Evolutionary conservation across 805 yeast species (phyloP), one percentile per base, ranked within the genome.

Genomic region (Candida ulmi): DNA sequence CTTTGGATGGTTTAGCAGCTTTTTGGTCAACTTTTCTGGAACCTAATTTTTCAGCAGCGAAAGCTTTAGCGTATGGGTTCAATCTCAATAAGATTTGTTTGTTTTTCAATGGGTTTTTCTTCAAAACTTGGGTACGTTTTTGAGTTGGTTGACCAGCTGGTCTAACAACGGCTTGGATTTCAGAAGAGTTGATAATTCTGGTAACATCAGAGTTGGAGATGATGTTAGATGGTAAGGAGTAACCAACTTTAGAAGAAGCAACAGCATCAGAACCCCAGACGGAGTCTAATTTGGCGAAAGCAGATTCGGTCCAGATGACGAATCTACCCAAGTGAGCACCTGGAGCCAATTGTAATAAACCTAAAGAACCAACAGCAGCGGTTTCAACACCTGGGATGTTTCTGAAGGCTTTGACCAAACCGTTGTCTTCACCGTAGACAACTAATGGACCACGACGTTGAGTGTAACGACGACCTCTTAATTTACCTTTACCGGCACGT

Each of bases 301-400:
- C 99, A 69, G 88, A 76, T 79, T 90, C 96, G 67, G 99, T 90
- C 99, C 99, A 93, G 88, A 93, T 88, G 66, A 93, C 84, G 66
- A 93, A 93, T 83, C 99, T 90, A 79, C 99, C 99, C 65, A 93
- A 78, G 81, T 93, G 99, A 68, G 98, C 95, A 84, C 99, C 99
- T 73, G 99, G 99, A 63, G 99, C 99, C 66, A 93, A 85, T 80
- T 91, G 98, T 70, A 93, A 83, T 63, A 93, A 79, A 77, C 93
- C 93, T 65, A 93, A 80, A 67, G 90, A 77, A 63, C 83, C 76
- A 62, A 93, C 99, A 70, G 82, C 76, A 63, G 91, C 81, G 65
- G 96, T 82, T 80, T 93, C 99, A 59, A 93, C 98, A 85, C 99
- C 99, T 74, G 99, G 99, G 58, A 93, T 77, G 87, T 93, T 93